Conservation (phyloP, 768 basidiomycete genomes). For the Lepiota brunneoincarnata region DNA sequence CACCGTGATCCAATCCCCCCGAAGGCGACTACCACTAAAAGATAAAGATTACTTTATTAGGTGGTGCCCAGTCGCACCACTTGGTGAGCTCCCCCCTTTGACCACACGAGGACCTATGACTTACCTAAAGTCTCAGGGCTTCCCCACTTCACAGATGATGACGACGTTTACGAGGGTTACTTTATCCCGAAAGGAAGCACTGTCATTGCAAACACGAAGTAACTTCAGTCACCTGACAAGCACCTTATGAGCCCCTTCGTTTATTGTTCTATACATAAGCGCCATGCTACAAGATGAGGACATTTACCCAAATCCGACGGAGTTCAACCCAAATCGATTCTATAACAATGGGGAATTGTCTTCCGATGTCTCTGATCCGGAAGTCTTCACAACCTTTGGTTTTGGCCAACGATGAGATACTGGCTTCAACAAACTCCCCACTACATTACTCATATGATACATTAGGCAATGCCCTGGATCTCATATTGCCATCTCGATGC, state of each 20-base stretch:
- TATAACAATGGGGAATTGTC: conserved; percentile 14
- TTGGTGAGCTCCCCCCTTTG: not conserved
- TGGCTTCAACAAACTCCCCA: too few relatives aligned
- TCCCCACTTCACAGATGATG: not conserved
- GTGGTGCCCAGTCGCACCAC: not conserved
- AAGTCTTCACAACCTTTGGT: conserved; percentile 21
- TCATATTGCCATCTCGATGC: not conserved
- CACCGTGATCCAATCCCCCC: conserved; percentile 97
- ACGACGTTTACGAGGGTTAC: conserved; percentile 11
- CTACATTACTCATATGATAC: too few relatives aligned
- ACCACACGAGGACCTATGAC: too few relatives aligned
- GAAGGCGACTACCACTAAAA: conserved; percentile 81
- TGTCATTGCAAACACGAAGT: conserved; percentile 9
- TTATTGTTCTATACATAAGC: conserved; percentile 11
- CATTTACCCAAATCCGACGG: conserved; percentile 16
- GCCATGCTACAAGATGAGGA: conserved; percentile 21
- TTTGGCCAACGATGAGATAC: conserved; percentile 11
- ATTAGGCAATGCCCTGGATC: conserved; percentile 9
- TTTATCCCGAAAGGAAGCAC: conserved; percentile 11
- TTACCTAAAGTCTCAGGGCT: not conserved
- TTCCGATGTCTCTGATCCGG: conserved; percentile 24
- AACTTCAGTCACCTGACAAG: too few relatives aligned
- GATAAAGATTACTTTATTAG: conserved; percentile 63
- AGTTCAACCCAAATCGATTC: conserved; percentile 22
- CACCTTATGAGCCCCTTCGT: not conserved